These are phyloP conservation scores for Fusarium humuli DNA, from an alignment of 2,329 filamentous ascomycete species.

Conservation along the genomic window DNA sequence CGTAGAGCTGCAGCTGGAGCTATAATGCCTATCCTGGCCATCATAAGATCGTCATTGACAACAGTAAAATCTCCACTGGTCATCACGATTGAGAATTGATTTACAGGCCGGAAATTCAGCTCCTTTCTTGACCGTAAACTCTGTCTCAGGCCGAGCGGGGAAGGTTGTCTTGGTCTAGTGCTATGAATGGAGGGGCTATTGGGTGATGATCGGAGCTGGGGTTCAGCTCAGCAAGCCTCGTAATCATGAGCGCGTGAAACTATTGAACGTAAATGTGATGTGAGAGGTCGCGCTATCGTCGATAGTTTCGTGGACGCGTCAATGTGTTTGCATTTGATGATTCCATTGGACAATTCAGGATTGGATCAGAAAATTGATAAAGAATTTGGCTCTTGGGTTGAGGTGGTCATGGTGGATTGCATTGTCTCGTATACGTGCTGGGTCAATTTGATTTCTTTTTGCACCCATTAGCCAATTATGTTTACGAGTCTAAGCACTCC, in stretches of 20 bases:
- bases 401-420: not conserved
- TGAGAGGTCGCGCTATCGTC: not conserved
- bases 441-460: not conserved
- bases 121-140: not conserved
- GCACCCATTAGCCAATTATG: not conserved
- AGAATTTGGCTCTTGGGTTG: fast-evolving
- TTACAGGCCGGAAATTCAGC: not conserved
- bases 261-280: not conserved
- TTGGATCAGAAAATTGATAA: not conserved
- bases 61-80: not conserved
- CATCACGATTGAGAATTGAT: not conserved
- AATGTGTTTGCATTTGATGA: not conserved
- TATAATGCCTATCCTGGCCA: not conserved
- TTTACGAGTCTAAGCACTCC: fast-evolving
- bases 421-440: not conserved
- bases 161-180: not conserved
- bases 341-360: not conserved
- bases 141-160: not conserved
- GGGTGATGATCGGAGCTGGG: not conserved
- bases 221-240: conserved; percentile 1
- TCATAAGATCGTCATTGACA: not conserved
- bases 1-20: not conserved
- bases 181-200: not conserved
- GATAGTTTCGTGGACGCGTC: not conserved
- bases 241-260: not conserved